Base-by-base conservation (phyloP, 1,284 basidiomycete species). In the Ceratobasidium sp. region DNA sequence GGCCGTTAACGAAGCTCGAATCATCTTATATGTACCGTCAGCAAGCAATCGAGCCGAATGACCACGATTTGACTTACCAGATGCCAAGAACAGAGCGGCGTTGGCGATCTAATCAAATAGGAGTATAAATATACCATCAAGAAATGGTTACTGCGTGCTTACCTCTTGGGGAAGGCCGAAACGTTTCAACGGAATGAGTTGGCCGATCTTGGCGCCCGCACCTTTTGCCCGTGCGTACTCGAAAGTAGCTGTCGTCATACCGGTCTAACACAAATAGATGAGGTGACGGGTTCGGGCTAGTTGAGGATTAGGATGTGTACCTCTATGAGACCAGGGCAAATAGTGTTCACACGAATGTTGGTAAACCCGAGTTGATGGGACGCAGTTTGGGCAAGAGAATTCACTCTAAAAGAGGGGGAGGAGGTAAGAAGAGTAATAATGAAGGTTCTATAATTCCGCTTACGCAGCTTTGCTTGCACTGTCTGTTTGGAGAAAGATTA, bases 311-410 rank as follows among this genome's bases (percentile, higher is more conserved):
- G 44, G 45, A 50, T 24, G 60, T 76, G 22, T 54, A 82, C 81
- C 79, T 97, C 93, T 79, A 98, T 96, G 63, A 98, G 83, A 22
- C 96, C 96, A 1, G 96, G 96, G 80, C 95, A 97, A 77, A 98
- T 90, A 19, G 93, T 89, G 82, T 98, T 98, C 77, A 97, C 92
- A 48, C 96, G 91, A 76, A 98, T 87, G 81, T 95, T 93, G 1
- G 90, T 91, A 78, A 88, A 91, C 75, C 90, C 87, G n/a, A 97
- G 87, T 81, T 96, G 93, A 82, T 92, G 94, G 0, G 91, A 88
- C 7, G 90, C 86, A 0, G 92, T 95, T 79, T 94, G 89, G 3
- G 94, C 96, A 75, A 98, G 89, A 56, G 90, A 94, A 82, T 95
- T 95, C 44, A 96, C 93, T 7, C 91, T 94, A 65, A n/a, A n/a